Evolutionary conservation across 75 land plant genomes (phyloP).

Genomic region (Ceratopteris richardii): DNA sequence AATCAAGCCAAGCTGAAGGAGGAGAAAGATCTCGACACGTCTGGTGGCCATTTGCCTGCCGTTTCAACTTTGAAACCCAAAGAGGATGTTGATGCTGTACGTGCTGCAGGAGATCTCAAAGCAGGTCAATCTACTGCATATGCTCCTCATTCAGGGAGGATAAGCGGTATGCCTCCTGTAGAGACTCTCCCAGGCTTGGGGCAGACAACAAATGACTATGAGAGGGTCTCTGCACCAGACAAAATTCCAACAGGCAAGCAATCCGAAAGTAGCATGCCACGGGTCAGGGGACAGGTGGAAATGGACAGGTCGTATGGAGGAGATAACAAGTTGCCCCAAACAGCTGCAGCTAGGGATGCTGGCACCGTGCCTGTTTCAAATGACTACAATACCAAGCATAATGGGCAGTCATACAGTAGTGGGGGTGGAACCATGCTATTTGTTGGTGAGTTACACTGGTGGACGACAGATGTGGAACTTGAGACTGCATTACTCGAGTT

Average conservation of each 20-base stretch:
- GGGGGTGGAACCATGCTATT: slow-evolving; percentile 58
- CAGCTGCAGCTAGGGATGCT: slow-evolving; percentile 14
- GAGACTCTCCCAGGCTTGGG: no score
- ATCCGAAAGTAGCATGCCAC: neutral
- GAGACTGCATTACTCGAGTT: slow-evolving; percentile 62
- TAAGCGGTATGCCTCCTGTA: neutral
- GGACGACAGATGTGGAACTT: slow-evolving; percentile 95
- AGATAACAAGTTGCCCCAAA: neutral
- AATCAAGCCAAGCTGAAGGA: neutral
- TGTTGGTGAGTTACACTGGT: slow-evolving; percentile 94
- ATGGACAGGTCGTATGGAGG: neutral
- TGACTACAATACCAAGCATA: slow-evolving; percentile 8
- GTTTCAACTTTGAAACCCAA: neutral
- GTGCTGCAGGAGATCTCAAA: neutral
- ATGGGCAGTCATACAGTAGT: slow-evolving; percentile 10
- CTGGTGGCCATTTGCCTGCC: neutral
- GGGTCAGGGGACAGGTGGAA: slow-evolving; percentile 1
- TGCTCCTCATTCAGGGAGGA: neutral
- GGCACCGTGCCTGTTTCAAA: slow-evolving; percentile 4
- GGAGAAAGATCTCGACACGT: neutral
- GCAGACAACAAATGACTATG: no score
- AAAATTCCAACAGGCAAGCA: neutral
- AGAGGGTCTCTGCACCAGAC: neutral
- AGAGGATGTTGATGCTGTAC: neutral
- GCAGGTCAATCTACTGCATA: neutral